Evolutionary conservation across 768 basidiomycete genomes (phyloP), one percentile per base, ranked within the genome.

Genomic region (Solioccasus polychromus): DNA sequence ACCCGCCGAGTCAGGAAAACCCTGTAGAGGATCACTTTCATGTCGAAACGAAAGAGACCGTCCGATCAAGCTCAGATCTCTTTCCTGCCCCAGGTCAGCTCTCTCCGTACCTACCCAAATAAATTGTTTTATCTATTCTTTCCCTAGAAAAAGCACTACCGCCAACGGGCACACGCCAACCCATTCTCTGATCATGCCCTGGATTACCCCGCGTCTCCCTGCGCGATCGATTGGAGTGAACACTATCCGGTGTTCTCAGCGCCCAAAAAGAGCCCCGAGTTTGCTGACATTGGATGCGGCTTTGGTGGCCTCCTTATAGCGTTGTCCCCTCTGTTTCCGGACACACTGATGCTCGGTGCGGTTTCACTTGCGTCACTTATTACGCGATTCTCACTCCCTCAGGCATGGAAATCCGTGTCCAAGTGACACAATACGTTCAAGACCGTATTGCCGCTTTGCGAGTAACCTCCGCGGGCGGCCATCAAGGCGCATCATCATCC

Each of bases 341-440:
- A 95, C 52, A 88, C 81, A 0, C 75, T 96, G 42, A 95, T 99
- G 80, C 81, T 99, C 23, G 96, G 95, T 94, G 61, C 63, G 75
- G 71, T 31, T 39, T n/a, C 35, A 35, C 14, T 35, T 28, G 29
- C 44, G 26, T 41, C 19, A 8, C 43, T 24, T 8, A 23, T 40
- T 12, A 11, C 14, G 15, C 28, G 3, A 35, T 22, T 41, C 46
- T 40, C 38, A 42, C 26, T 18, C 11, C 17, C 24, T 25, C 50
- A 97, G 94, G 95, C 20, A 83, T 99, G 80, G 96, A 99, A 71
- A 98, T 99, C 57, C 86, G 96, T 43, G 85, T 91, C 4, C 89
- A 95, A 58, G 96, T 99, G 44, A 92, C 94, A 0, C 87, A 94
- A 63, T 99, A 96, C 65, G 96, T 99, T 35, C 75, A 86, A 51